Percentiles rank a stretch among this genome's conserved stretches.
phyloP scores from a whole-genome alignment of 2,329 filamentous ascomycete genomes.

The Cryphonectria carpinicola region DNA sequence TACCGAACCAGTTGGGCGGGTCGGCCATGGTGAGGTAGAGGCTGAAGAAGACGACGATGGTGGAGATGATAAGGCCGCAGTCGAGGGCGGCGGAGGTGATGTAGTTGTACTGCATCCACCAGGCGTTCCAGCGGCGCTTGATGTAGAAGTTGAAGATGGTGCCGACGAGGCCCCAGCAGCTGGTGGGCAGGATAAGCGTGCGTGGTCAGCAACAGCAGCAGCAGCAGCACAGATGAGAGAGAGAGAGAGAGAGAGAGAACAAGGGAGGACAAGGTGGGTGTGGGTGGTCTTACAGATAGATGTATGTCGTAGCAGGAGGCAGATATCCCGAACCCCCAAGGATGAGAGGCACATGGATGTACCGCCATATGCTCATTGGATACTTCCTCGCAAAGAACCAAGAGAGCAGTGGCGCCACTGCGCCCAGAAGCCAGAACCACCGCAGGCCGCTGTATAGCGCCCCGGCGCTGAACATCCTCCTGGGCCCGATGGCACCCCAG shows the following conservation, averaged over 20 bases:
- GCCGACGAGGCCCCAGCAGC: constrained; percentile 69
- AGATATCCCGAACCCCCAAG: constrained; percentile 67
- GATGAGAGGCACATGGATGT: constrained; percentile 69
- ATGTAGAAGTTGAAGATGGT: constrained; percentile 71
- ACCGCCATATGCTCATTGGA: constrained; percentile 65
- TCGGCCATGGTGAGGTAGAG: constrained; percentile 62
- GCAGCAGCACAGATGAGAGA: too few species aligned
- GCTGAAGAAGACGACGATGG: constrained; percentile 71
- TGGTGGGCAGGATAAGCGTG: constrained; percentile 3
- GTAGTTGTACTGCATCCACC: constrained; percentile 82
- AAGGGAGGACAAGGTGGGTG: background rate
- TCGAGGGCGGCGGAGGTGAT: constrained; percentile 73
- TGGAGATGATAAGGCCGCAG: constrained; percentile 67
- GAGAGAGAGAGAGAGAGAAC: background rate
- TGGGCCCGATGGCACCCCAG: constrained; percentile 74
- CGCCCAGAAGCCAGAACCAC: constrained; percentile 74
- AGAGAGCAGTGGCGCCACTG: constrained; percentile 63
- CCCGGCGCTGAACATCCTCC: constrained; percentile 67
- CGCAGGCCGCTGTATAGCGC: constrained; percentile 67
- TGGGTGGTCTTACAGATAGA: constrained; percentile 56
- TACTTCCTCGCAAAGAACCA: constrained; percentile 65
- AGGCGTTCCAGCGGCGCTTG: constrained; percentile 66
- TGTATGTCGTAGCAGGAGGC: constrained; percentile 72
- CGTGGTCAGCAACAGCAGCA: background rate
- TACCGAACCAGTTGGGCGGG: constrained; percentile 67